Evolutionary conservation across 805 yeast species (phyloP).

Genomic region (Teunomyces tritomae): DNA sequence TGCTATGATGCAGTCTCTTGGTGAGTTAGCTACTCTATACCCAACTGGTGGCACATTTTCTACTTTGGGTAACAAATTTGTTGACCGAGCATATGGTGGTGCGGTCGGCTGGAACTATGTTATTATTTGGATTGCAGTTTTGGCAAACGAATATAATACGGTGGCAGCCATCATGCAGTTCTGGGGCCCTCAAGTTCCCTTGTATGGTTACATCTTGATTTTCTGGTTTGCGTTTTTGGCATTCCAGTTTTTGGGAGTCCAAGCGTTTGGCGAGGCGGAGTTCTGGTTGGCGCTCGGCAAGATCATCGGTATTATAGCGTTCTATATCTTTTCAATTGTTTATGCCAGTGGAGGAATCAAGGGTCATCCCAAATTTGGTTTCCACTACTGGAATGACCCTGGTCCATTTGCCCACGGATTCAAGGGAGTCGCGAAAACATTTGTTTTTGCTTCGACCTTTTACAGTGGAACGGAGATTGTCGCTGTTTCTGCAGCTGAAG

Average conservation of each 20-base stretch:
- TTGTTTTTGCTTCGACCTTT: constrained; percentile 59
- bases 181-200: constrained; percentile 52
- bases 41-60: constrained; percentile 54
- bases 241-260: constrained; percentile 51
- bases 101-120: constrained; percentile 53
- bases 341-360: constrained; percentile 45
- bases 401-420: constrained; percentile 47
- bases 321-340: constrained; percentile 49
- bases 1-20: constrained; percentile 54
- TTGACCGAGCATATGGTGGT: constrained; percentile 58
- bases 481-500: constrained; percentile 60
- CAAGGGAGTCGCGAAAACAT: constrained; percentile 54
- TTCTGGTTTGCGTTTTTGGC: constrained; percentile 51
- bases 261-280: constrained; percentile 57
- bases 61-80: constrained; percentile 47
- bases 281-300: constrained; percentile 51
- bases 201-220: constrained; percentile 54
- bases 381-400: constrained; percentile 43
- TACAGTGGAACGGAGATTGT: constrained; percentile 58
- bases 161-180: constrained; percentile 47
- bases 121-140: constrained; percentile 54
- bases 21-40: constrained; percentile 53
- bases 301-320: constrained; percentile 46
- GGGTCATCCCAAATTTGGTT: constrained; percentile 37
- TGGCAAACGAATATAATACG: constrained; percentile 55